These are phyloP conservation scores for Entophlyctis helioformis DNA, from an alignment of 192 early-diverging fungal genomes.

Conservation along the genomic window DNA sequence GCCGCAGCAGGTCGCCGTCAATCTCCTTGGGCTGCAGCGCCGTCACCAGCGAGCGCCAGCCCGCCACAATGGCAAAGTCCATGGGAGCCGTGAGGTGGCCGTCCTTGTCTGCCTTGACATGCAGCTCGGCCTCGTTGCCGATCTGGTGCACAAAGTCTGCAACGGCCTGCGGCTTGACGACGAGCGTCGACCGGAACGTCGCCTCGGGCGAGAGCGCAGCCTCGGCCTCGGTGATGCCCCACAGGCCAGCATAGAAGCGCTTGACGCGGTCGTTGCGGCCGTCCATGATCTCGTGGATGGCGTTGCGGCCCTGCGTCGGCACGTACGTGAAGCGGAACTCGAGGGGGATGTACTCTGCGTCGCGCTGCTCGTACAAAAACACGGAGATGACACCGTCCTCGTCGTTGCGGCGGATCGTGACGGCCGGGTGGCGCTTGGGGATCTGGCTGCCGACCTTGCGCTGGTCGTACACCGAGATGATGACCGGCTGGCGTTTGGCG, in stretches of 20 bases:
- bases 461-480: constrained; percentile 30
- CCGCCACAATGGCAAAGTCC: constrained; percentile 92
- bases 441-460: constrained; percentile 14
- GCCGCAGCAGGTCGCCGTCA: constrained; percentile 80
- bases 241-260: constrained; percentile 73
- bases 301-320: constrained; percentile 62
- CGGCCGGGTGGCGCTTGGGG: constrained; percentile 25
- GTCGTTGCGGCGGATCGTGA: constrained; percentile 30
- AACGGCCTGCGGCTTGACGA: constrained; percentile 51
- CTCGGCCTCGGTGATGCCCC: constrained; percentile 45
- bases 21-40: constrained; percentile 87
- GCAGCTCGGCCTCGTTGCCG: constrained; percentile 54
- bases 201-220: constrained; percentile 47
- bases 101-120: constrained; percentile 67
- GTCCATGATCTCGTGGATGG: constrained; percentile 81
- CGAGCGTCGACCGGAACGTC: constrained; percentile 52
- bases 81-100: constrained; percentile 59
- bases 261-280: constrained; percentile 75
- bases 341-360: constrained; percentile 55
- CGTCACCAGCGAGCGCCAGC: constrained; percentile 81
- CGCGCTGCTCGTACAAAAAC: constrained; percentile 54
- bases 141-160: constrained; percentile 65
- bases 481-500: constrained; percentile 18
- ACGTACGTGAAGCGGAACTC: constrained; percentile 72
- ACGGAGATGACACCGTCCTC: constrained; percentile 28